phyloP scores from a whole-genome alignment of 2,329 filamentous ascomycete genomes.

The Penicillium sp. region DNA sequence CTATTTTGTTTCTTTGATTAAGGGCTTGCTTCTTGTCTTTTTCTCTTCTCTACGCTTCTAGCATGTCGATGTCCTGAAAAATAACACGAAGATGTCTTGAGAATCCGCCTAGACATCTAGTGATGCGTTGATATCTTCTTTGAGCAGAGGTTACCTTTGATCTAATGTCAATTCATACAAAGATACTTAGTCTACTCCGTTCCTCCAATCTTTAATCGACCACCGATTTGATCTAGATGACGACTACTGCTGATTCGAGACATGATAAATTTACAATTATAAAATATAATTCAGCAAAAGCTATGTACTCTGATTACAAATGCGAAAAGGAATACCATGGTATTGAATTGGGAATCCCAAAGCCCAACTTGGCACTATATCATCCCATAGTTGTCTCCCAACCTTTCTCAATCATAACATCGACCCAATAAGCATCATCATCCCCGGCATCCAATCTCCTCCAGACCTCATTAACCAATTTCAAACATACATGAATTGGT shows the following conservation, averaged over 20 bases:
- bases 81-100: neutral
- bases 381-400: constrained; percentile 57
- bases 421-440: constrained; percentile 53
- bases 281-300: neutral
- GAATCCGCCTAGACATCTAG: too few species aligned
- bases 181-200: neutral
- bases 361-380: neutral
- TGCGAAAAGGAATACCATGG: neutral
- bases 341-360: neutral
- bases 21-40: neutral
- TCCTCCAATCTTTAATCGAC: neutral
- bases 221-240: neutral
- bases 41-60: too few species aligned
- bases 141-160: too few species aligned
- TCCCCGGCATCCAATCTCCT: constrained; percentile 50
- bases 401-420: constrained; percentile 57
- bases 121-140: too few species aligned
- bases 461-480: constrained; percentile 56
- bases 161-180: too few species aligned
- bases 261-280: neutral
- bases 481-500: constrained; percentile 51
- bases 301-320: neutral
- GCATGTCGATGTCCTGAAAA: neutral
- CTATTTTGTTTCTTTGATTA: neutral
- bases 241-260: too few species aligned